A percentile compares a stretch with the other conserved stretches of the same genome.
Conservation (phyloP, 208 protist genomes). For the Leishmania gerbilli region DNA sequence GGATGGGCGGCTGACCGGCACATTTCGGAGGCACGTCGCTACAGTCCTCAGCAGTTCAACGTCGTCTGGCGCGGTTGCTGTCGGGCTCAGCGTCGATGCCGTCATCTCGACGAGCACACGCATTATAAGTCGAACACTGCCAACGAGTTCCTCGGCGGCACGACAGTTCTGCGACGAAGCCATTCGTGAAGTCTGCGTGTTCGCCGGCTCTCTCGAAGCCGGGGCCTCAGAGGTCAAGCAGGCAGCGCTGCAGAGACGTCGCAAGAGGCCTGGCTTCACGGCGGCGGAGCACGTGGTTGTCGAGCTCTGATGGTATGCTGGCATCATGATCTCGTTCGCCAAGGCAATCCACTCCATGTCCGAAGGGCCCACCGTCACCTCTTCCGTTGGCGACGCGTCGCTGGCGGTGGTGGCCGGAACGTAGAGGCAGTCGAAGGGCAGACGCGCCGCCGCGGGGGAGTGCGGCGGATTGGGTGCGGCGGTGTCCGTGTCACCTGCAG, state of each 20-base stretch:
- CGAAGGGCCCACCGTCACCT: conserved; percentile 6
- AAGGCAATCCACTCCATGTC: conserved; percentile 37
- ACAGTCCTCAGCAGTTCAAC: conserved; percentile 26
- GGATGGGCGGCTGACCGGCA: conserved; percentile 5
- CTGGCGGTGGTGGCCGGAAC: neutral
- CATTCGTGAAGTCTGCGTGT: neutral
- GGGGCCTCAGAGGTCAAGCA: neutral
- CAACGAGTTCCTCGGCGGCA: conserved; percentile 11
- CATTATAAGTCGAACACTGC: conserved; percentile 10
- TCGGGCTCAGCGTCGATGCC: neutral
- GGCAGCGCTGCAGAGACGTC: conserved; percentile 14
- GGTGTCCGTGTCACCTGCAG: neutral
- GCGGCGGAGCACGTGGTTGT: too few species aligned
- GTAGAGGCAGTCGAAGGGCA: conserved; percentile 22
- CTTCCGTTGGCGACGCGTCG: neutral
- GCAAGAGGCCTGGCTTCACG: conserved; percentile 9
- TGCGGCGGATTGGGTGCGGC: neutral
- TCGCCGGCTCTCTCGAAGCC: neutral
- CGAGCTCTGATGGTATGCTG: neutral
- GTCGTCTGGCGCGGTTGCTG: neutral
- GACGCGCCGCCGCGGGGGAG: conserved; percentile 1
- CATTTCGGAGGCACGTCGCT: conserved; percentile 27
- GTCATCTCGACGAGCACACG: conserved; percentile 2
- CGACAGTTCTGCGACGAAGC: conserved; percentile 1
- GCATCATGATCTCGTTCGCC: conserved; percentile 1